These are phyloP conservation scores for Fusarium lateritium DNA, from an alignment of 2,329 filamentous ascomycete genomes.

Conservation along the genomic window DNA sequence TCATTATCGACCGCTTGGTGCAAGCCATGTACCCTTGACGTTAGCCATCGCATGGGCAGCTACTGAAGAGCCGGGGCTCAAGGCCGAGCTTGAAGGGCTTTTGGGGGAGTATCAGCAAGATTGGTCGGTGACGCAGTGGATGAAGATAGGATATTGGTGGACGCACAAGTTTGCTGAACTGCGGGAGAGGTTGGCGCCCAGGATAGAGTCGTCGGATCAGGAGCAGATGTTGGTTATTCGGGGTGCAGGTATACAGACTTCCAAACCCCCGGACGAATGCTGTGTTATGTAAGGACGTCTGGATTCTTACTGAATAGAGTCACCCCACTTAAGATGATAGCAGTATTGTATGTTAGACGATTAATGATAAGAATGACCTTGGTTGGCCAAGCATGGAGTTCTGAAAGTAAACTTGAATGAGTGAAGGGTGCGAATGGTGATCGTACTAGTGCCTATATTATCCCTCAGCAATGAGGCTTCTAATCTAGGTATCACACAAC, in stretches of 20 bases:
- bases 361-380: too few species aligned
- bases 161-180: conserved; percentile 32
- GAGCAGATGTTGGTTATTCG: conserved; percentile 2
- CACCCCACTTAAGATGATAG: too few species aligned
- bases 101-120: conserved; percentile 38
- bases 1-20: conserved; percentile 28
- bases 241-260: background rate
- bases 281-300: conserved; percentile 27
- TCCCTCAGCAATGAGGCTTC: too few species aligned
- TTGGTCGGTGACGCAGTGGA: conserved; percentile 33
- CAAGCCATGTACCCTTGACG: conserved; percentile 37
- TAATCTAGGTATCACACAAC: too few species aligned
- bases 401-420: too few species aligned
- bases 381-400: too few species aligned
- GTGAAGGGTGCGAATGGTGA: too few species aligned
- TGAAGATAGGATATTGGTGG: conserved; percentile 38
- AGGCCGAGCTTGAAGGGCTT: conserved; percentile 18
- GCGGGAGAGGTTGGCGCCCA: conserved; percentile 18
- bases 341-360: too few species aligned
- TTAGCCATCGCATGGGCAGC: conserved; percentile 36
- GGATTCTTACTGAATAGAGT: too few species aligned
- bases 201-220: background rate
- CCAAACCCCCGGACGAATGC: conserved; percentile 27
- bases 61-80: conserved; percentile 34
- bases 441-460: too few species aligned